Evolutionary conservation across 2,329 filamentous ascomycete species (phyloP).

Genomic region (Ustilaginoidea virens): DNA sequence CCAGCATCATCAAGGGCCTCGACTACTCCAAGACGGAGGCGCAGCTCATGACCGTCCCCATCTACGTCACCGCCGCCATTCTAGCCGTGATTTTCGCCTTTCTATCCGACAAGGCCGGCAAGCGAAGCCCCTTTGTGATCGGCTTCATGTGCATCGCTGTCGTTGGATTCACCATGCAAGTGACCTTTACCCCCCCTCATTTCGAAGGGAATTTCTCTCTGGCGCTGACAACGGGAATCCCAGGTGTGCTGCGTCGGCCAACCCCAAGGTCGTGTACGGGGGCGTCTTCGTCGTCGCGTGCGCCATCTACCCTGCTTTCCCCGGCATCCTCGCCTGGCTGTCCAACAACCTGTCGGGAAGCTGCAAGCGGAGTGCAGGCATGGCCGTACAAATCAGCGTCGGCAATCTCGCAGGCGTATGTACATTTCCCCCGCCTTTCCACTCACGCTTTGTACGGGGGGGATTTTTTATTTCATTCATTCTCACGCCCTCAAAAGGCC

Average conservation of each 20-base stretch:
- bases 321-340: constrained; percentile 66
- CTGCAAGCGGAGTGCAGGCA: constrained; percentile 49
- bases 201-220: neutral
- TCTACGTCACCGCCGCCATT: constrained; percentile 46
- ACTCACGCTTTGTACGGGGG: neutral
- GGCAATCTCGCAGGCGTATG: constrained; percentile 40
- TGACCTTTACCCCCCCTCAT: neutral
- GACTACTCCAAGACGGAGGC: constrained; percentile 39
- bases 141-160: constrained; percentile 35
- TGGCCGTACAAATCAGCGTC: constrained; percentile 47
- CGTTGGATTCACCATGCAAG: constrained; percentile 40
- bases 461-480: no score
- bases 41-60: constrained; percentile 50
- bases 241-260: constrained; percentile 41
- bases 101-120: constrained; percentile 36
- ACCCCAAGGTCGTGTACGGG: constrained; percentile 50
- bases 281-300: constrained; percentile 64
- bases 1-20: constrained; percentile 45
- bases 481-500: no score
- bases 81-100: constrained; percentile 37
- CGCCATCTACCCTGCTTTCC: constrained; percentile 65
- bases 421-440: constrained; percentile 2
- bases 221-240: constrained; percentile 14
- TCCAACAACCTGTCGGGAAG: constrained; percentile 59
- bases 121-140: constrained; percentile 40